Evolutionary conservation across 2,329 filamentous ascomycete species (phyloP), one percentile per base, ranked within the genome.

Genomic region (Harringtonia aguacate): DNA sequence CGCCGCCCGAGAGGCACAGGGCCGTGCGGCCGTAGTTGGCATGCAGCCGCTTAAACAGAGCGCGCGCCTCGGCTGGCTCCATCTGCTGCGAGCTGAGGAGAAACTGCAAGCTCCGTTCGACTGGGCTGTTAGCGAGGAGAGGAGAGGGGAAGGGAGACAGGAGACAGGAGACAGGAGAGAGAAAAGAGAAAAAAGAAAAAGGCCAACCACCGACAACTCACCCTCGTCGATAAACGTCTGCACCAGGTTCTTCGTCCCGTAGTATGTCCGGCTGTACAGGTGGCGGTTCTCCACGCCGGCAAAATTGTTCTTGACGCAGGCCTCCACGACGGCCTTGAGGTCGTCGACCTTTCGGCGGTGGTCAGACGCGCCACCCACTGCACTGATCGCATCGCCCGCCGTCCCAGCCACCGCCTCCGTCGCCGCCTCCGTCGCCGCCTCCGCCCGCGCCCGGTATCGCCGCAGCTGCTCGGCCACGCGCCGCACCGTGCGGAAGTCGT

Each of bases 291-390:
- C 92, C 14, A 95, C 81, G 0, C 92, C 92, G 17, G 86, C 87
- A 63, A 97, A 98, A 58, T 98, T 97, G 63, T 89, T 94, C 73
- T 95, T 98, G 54, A 95, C 84, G 59, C 89, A 97, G 14, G 86
- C 86, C 65, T 95, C 87, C 18, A 94, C 69, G 47, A 97, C 64
- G 1, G 74, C 73, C 49, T 80, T 82, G 44, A 98, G 70, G 44
- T 92, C 86, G 6, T 57, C 56, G 30, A 67, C 65, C 13, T 56
- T 58, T 43, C 70, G 64, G 13, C 34, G 24, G 29, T 29, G 28
- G 15, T 14, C 36, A 36, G 37, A 28, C 54, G 36, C 61, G 51
- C 21, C 50, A 47, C 17, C 61, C 52, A 55, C 55, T 51, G 29
- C 53, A n/a, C n/a, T n/a, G n/a, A n/a, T n/a, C n/a, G n/a, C n/a